phyloP scores from a whole-genome alignment of 2,329 filamentous ascomycete genomes.

The Trichoderma atrobrunneum region DNA sequence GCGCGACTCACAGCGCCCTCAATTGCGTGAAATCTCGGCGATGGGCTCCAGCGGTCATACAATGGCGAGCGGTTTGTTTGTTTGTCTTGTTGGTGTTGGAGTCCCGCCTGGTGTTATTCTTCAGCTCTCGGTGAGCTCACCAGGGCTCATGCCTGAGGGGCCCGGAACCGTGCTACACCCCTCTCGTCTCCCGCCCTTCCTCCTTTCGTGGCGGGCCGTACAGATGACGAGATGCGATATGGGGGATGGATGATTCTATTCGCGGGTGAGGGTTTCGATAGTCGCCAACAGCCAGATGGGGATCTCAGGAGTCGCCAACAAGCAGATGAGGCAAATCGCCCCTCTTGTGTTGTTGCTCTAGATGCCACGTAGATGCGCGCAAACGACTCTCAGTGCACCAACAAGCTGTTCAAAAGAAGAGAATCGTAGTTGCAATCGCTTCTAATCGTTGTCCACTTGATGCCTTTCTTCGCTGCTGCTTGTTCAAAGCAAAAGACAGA shows the following conservation, averaged over 20 bases:
- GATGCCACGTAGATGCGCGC: not conserved
- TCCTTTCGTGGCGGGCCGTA: not conserved
- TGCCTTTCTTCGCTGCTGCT: not conserved
- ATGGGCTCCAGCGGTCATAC: not conserved
- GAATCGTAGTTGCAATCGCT: not conserved
- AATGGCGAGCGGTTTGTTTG: not conserved
- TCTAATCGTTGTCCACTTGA: not conserved
- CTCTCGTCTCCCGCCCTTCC: slow-evolving; percentile 1
- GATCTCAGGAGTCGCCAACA: not conserved
- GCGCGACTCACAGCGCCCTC: not conserved
- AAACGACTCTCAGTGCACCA: not conserved
- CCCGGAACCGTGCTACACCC: not conserved
- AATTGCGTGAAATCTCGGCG: not conserved
- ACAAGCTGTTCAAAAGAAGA: not conserved
- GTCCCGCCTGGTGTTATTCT: not conserved
- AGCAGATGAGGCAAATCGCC: not conserved
- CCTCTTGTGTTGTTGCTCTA: not conserved
- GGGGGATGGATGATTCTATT: not conserved
- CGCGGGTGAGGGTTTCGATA: too few relatives aligned
- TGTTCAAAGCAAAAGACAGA: not conserved
- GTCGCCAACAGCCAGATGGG: not conserved
- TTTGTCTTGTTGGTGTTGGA: not conserved
- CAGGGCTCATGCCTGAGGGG: not conserved
- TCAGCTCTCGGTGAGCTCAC: not conserved
- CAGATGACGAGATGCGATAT: not conserved